Evolutionary conservation across 257 asterid species (phyloP), one percentile per base, ranked within the genome.

Genomic region (Nicotiana otophora): DNA sequence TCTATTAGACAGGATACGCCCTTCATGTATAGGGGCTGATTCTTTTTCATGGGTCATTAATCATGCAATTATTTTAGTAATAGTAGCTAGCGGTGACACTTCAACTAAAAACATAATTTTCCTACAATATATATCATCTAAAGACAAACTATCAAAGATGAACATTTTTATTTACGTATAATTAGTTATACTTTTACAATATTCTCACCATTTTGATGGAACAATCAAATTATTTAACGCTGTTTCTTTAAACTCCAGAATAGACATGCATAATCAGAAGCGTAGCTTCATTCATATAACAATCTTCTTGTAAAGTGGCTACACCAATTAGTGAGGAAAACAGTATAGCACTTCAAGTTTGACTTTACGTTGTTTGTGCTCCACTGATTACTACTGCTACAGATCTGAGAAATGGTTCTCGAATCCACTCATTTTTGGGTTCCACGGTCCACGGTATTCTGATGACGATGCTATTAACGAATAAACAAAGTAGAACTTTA

Each of bases 351-450:
- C 62, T 48, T 74, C 23, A 14, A 46, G 15, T 46, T 74, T 14
- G 62, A 26, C 80, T 74, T 11, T 7, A 8, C 48, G 62, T 26
- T 74, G 62, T 74, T 74, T 74, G 62, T 74, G 80, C 80, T 74
- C 80, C 62, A 74, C 69, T 63, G 6, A 12, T 74, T 72, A 23
- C 57, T 42, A 69, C 33, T 23, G 11, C 33, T 48, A 15, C 62
- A 74, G 23, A 55, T 20, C 1, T 46, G 11, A 20, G 15, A 46
- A 74, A 7, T 3, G 26, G 28, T 72, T 72, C 79, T 74, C 26
- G 26, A 46, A 74, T 74, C 61, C 34, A 48, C 80, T 48, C 42
- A 12, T 46, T 31, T 46, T 23, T 14, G 79, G 17, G 61, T 20
- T 20, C 34, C 12, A 70, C 0, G 60, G 78, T 23, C 63, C 80